Evolutionary conservation across 192 early-diverging fungal genomes (phyloP), one percentile per base, ranked within the genome.

Genomic region (Obelidium mucronatum): DNA sequence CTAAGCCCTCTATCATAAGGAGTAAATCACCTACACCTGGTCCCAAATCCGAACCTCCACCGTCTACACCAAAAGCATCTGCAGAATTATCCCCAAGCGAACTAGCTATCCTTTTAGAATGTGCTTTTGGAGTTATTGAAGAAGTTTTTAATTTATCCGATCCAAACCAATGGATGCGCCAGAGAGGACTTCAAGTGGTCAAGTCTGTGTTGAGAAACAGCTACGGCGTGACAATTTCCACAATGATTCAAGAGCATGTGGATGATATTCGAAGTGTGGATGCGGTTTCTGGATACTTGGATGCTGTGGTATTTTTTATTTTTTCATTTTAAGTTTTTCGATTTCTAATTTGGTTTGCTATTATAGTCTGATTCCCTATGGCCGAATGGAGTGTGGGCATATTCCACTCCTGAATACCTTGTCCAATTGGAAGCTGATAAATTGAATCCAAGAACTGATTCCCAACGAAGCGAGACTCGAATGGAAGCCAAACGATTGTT

Each of bases 121-220:
- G 80, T 51, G 44, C 79, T 2, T 82, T 86, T 67, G 76, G 73
- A 8, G 59, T 78, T n/a, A 79, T 87, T 31, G 85, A 87, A 63
- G 85, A 87, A 67, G 67, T 84, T 0, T 84, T 87, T 58, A 56
- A 72, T 11, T 74, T 83, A 19, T 76, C 75, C 17, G 78, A 78
- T 53, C 78, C 78, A 56, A 73, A 64, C 33, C 79, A 80, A 44
- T 87, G 85, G 85, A 76, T 87, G 24, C 68, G 82, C 2, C 83
- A 84, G 69, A 76, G 81, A 74, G 78, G 79, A 6, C 60, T 87
- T 1, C 82, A 83, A 28, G 53, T 81, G 24, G 80, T 83, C 34
- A 84, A 84, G 40, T 75, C 74, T 1, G 72, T 87, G 15, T 56
- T 87, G 39, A 64, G 79, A 44, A 79, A 77, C 28, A 87, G 76